Base-by-base conservation (phyloP, 2,329 filamentous ascomycete species). In the Paraphaeosphaeria sporulosa region DNA sequence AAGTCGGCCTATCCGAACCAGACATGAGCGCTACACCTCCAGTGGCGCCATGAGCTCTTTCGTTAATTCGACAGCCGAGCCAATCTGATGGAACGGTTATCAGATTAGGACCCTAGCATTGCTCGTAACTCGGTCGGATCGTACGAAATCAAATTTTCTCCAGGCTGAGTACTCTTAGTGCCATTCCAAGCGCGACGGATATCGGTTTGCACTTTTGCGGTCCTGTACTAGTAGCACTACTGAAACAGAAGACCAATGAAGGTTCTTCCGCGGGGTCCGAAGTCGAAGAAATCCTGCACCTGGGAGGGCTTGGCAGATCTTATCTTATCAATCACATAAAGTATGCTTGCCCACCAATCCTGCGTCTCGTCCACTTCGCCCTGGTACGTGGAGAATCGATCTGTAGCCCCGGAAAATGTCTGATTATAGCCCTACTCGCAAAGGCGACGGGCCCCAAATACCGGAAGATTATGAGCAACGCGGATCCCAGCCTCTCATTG, bases 401-500 rank as follows among this genome's bases (percentile, higher is more conserved):
- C 47, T 9, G 46, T 27, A 17, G n/a, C 4, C 42, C 25, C 53
- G 56, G 38, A 50, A 2, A 43, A 63, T 64, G 62, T 57, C 63
- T 36, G 54, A 62, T 2, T 27, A 60, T 23, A 59, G 59, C 34
- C 56, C 63, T 34, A 62, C 64, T 23, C 52, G 40, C n/a, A 57
- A 61, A 40, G 44, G n/a, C 17, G 21, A 27, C n/a, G 32, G 34
- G 1, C 17, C 44, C n/a, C n/a, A 53, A 13, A 6, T n/a, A 10
- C 19, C 52, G 1, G 34, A 15, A 30, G 52, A 49, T 17, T 46
- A 44, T 19, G 36, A 52, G 23, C 47, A 61, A 10, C 54, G 57
- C 15, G 42, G 61, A 43, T 42, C 62, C n/a, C 23, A 36, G 17
- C 48, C 64, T n/a, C 58, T 76, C 8, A 62, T 67, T 19, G 73